Percentiles rank a stretch among this genome's conserved stretches.
Evolutionary conservation across 169 alveolate genomes (phyloP).

Genomic region (Prorocentrum cordatum): DNA sequence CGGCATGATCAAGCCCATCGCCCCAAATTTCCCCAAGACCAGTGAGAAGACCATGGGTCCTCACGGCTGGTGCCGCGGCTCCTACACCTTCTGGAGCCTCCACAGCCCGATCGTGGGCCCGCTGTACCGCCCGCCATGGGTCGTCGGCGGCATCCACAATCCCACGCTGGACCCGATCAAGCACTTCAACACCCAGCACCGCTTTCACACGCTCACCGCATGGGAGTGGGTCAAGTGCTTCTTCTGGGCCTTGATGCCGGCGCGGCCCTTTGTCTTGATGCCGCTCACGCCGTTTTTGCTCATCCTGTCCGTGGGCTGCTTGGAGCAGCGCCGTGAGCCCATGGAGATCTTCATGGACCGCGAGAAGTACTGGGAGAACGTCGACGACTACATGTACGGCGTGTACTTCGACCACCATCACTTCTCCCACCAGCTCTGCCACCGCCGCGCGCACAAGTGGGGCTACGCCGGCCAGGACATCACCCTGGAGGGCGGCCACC

Average conservation of each 20-base stretch:
- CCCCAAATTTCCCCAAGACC: constrained; percentile 27
- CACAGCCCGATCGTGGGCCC: constrained; percentile 1
- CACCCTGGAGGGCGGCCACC: constrained; percentile 27
- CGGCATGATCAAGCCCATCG: constrained; percentile 13
- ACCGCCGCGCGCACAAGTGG: constrained; percentile 51
- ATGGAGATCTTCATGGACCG: constrained; percentile 44
- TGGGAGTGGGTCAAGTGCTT: constrained; percentile 53
- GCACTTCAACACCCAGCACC: constrained; percentile 48
- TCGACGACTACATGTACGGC: background rate
- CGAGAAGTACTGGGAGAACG: constrained; percentile 25
- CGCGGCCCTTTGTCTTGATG: background rate
- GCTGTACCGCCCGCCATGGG: constrained; percentile 1
- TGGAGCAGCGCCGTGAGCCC: constrained; percentile 30
- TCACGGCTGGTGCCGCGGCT: background rate
- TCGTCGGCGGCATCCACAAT: constrained; percentile 56
- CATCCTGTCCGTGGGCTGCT: background rate
- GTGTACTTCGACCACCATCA: constrained; percentile 17
- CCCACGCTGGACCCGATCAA: constrained; percentile 23
- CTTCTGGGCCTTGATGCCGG: constrained; percentile 2
- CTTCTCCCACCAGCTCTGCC: constrained; percentile 27
- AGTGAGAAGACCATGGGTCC: background rate
- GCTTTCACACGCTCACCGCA: background rate
- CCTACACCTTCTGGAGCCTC: constrained; percentile 34
- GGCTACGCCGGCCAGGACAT: constrained; percentile 33
- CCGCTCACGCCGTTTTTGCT: background rate